Conservation (phyloP, 306 rosid species). For the Quercus rubra region DNA sequence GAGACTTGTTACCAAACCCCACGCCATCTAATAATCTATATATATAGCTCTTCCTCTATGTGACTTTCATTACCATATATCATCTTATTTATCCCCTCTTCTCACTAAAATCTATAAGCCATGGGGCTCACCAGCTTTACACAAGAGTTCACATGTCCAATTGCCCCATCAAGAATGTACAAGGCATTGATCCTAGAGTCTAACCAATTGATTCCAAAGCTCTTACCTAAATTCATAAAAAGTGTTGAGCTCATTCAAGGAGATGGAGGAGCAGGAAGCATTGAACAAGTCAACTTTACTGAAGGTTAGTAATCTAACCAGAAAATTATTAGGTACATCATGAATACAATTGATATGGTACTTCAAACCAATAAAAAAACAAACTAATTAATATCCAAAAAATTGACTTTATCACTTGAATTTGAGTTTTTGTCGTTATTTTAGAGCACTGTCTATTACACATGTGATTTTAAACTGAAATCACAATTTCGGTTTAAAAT, state of each 20-base stretch:
- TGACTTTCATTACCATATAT: conserved; percentile 16
- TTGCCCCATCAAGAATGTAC: conserved; percentile 58
- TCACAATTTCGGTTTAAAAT: no score
- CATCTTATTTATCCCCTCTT: conserved; percentile 4
- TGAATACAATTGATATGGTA: no score
- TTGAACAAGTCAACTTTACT: conserved; percentile 68
- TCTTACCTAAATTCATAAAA: conserved; percentile 59
- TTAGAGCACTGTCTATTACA: no score
- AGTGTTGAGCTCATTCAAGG: conserved; percentile 49
- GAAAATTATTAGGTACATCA: no score
- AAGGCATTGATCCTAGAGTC: conserved; percentile 65
- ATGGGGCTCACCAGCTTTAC: conserved; percentile 51
- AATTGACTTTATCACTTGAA: no score
- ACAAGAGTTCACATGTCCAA: conserved; percentile 45
- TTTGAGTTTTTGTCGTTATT: no score
- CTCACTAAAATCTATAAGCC: neutral
- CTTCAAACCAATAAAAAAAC: no score
- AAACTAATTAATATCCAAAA: no score
- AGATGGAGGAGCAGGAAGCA: conserved; percentile 68
- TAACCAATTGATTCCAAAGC: conserved; percentile 54
- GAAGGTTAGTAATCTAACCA: conserved; percentile 36
- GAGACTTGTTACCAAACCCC: neutral
- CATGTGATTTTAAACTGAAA: no score
- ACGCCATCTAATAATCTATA: neutral
- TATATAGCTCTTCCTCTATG: conserved; percentile 3